Evolutionary conservation across 768 basidiomycete genomes (phyloP).

Genomic region (Mycena rebaudengoi): DNA sequence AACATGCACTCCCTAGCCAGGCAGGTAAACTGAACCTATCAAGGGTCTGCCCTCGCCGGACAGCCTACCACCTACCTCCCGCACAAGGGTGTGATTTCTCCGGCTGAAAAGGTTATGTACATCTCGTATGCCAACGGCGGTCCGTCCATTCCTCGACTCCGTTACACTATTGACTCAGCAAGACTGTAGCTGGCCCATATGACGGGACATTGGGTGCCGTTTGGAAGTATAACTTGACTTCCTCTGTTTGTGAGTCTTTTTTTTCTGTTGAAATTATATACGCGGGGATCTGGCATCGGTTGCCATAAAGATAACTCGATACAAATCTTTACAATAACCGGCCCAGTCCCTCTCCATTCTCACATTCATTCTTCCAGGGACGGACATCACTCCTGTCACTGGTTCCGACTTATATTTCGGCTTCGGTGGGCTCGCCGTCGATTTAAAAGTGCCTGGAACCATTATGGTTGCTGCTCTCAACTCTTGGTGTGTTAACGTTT

Average conservation of each 20-base stretch:
- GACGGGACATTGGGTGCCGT: conserved; percentile 63
- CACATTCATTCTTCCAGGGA: conserved; percentile 44
- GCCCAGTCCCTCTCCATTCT: too few species aligned
- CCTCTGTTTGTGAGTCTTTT: conserved; percentile 50
- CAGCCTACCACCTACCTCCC: conserved; percentile 66
- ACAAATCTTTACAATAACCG: too few species aligned
- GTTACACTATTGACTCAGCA: too few species aligned
- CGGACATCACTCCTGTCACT: conserved; percentile 65
- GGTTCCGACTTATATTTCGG: conserved; percentile 69
- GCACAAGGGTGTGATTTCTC: conserved; percentile 73
- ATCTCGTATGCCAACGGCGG: conserved; percentile 66
- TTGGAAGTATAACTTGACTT: conserved; percentile 60
- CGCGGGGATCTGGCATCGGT: too few species aligned
- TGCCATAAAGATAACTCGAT: not conserved
- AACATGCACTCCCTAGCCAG: not conserved
- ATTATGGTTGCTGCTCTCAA: conserved; percentile 76
- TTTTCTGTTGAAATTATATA: too few species aligned
- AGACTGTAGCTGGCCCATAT: conserved; percentile 59
- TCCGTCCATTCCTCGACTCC: too few species aligned
- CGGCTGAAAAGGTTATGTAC: conserved; percentile 63
- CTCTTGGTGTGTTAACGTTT: conserved; percentile 56
- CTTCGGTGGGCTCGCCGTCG: conserved; percentile 69
- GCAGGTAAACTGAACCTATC: not conserved
- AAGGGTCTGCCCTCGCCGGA: conserved; percentile 66
- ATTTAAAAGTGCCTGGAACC: conserved; percentile 66